These are phyloP conservation scores for Avena insularis DNA, from an alignment of 176 grass and related monocot genomes.

Conservation along the genomic window DNA sequence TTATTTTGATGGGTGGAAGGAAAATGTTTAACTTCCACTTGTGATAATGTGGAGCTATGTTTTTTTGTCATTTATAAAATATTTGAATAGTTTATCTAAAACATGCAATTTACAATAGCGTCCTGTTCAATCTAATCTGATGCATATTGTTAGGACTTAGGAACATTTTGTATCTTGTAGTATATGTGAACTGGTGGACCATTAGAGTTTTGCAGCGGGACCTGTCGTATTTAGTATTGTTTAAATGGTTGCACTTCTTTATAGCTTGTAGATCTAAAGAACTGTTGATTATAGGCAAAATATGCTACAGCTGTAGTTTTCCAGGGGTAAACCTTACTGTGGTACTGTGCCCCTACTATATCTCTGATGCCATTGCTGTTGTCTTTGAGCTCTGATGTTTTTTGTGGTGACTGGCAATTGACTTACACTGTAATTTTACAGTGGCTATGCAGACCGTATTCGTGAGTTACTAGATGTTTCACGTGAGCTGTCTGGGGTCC, in stretches of 20 bases:
- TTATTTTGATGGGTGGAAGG: slow-evolving; percentile 13
- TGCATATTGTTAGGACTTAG: slow-evolving; percentile 9
- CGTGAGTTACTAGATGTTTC: slow-evolving; percentile 86
- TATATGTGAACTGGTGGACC: slow-evolving; percentile 9
- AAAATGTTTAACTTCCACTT: slow-evolving; percentile 2
- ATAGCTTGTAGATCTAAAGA: slow-evolving; percentile 17
- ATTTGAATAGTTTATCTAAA: slow-evolving; percentile 35
- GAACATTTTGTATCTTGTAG: slow-evolving; percentile 36
- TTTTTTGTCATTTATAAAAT: background rate
- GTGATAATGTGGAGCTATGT: background rate
- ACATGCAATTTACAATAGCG: background rate
- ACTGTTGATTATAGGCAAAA: slow-evolving; percentile 6
- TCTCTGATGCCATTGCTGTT: slow-evolving; percentile 12
- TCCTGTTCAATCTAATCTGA: slow-evolving; percentile 13
- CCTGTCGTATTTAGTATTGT: slow-evolving; percentile 17
- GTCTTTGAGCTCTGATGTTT: slow-evolving; percentile 29
- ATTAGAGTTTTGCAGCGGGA: slow-evolving; percentile 3
- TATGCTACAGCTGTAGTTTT: background rate
- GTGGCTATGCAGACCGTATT: slow-evolving; percentile 98
- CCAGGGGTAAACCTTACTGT: slow-evolving; percentile 27
- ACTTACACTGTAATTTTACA: slow-evolving; percentile 61
- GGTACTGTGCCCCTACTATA: background rate
- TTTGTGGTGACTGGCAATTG: slow-evolving; percentile 16
- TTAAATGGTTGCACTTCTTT: slow-evolving; percentile 1
- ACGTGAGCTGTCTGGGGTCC: slow-evolving; percentile 67